These are phyloP conservation scores for Chlorella ohadii DNA, from an alignment of 139 green algal genomes.

Conservation along the genomic window DNA sequence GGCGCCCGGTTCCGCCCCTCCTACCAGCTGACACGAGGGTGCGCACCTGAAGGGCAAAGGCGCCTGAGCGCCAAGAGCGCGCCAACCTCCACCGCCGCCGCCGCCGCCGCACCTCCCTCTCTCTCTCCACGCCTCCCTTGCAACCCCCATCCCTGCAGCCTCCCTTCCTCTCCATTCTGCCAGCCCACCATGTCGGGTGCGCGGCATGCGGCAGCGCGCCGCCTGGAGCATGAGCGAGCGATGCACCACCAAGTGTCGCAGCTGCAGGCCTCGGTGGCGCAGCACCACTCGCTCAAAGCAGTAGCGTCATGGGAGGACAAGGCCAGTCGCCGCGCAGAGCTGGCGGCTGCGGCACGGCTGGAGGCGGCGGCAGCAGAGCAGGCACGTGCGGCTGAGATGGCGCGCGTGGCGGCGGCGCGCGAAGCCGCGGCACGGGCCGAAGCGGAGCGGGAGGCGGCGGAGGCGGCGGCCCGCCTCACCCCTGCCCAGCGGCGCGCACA, in stretches of 20 bases:
- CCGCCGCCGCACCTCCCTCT: too few species aligned
- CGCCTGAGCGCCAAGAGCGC: too few species aligned
- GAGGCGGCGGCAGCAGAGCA: background rate
- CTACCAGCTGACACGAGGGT: too few species aligned
- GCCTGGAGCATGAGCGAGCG: background rate
- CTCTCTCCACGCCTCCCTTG: too few species aligned
- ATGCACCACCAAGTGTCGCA: background rate
- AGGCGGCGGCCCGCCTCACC: background rate
- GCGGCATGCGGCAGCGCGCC: background rate
- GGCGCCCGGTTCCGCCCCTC: too few species aligned
- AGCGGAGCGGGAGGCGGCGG: background rate
- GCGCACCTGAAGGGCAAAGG: too few species aligned
- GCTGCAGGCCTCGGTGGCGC: background rate
- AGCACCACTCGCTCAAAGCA: background rate
- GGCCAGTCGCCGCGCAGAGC: background rate
- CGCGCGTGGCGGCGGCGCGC: background rate
- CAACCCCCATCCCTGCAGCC: too few species aligned
- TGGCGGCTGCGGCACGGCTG: background rate
- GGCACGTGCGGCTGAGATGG: background rate
- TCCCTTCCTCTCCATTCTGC: too few species aligned
- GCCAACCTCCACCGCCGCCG: too few species aligned
- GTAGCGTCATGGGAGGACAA: background rate
- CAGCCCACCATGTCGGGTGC: background rate
- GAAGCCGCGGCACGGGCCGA: background rate
- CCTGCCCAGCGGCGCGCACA: slow-evolving; percentile 36